Base-by-base conservation (phyloP, 2,329 filamentous ascomycete genomes). In the Colletotrichum lindemuthianum region DNA sequence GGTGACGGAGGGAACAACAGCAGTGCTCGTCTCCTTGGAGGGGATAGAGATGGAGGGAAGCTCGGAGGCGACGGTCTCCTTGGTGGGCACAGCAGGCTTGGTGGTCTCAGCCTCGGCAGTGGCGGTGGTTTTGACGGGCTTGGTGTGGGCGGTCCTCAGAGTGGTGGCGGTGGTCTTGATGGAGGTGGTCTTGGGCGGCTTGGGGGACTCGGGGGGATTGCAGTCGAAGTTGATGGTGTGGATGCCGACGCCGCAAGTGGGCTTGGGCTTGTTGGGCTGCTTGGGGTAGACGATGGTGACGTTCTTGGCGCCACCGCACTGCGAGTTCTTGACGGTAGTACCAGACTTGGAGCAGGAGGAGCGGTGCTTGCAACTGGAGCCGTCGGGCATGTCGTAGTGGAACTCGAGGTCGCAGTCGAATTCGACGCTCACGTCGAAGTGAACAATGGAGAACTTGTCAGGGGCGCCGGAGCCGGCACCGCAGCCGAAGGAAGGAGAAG, bases 271-370 rank as follows among this genome's bases (percentile, higher is more conserved):
- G 67, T 84, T 76, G 68, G 86, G 80, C 74, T 90, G 87, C 68
- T 86, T 84, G 33, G 65, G 65, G 78, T 84, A 88, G 75, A 88
- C 79, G 75, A 97, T 89, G 59, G 86, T 88, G 67, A 97, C 93
- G 63, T 88, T 89, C 75, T 86, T 92, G 69, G 95, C 94, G 78
- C 94, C 94, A 86, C 93, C 95, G 76, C 95, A 98, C 84, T 97
- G 93, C 66, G 82, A 87, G 86, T 97, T 97, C 79, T 87, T 80
- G 72, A 97, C 84, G 50, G 85, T 86, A 63, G 88, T 89, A 72
- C 92, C 92, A 13, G 84, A 81, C 59, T 84, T 81, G 68, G 83
- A 86, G 86, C 92, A 96, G 56, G 83, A 74, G 69, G 86, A 82
- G 67, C 87, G 88, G 72, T 96, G 91, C 81, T 92, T 95, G 88